Conservation (phyloP, 176 grass and related monocot species). For the Musa acuminata region DNA sequence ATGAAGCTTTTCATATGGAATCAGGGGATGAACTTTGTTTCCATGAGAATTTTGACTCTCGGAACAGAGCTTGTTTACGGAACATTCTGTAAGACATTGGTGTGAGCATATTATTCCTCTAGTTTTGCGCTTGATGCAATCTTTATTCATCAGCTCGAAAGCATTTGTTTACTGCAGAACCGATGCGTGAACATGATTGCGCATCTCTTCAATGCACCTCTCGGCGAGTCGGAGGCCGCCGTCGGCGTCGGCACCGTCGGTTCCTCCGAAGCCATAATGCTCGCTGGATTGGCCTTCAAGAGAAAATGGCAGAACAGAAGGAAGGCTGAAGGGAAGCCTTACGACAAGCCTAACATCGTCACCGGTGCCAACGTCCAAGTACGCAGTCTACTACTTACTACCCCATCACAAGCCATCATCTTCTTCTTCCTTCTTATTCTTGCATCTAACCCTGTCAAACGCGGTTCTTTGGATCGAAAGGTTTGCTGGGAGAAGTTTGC, state of each 20-base stretch:
- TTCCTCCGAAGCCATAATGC: slow-evolving; percentile 97
- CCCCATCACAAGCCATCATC: not conserved
- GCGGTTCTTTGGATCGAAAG: slow-evolving; percentile 1
- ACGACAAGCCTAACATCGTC: slow-evolving; percentile 97
- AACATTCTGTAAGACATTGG: no score
- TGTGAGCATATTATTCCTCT: no score
- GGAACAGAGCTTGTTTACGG: no score
- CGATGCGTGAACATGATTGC: slow-evolving; percentile 98
- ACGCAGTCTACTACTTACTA: not conserved
- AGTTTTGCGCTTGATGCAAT: no score
- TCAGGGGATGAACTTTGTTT: no score
- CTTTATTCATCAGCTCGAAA: no score
- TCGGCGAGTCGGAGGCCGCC: slow-evolving; percentile 75
- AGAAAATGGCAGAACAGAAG: slow-evolving; percentile 88
- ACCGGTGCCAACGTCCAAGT: slow-evolving; percentile 97
- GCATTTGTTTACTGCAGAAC: slow-evolving; percentile 33
- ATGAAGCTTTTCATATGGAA: no score
- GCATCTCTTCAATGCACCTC: slow-evolving; percentile 77
- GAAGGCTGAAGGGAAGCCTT: slow-evolving; percentile 77
- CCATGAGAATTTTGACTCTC: no score
- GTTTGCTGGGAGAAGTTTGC: slow-evolving; percentile 99
- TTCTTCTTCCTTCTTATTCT: not conserved
- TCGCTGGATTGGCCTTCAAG: slow-evolving; percentile 94
- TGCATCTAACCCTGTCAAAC: not conserved
- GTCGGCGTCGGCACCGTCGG: slow-evolving; percentile 91